Evolutionary conservation across 257 asterid genomes (phyloP).

Genomic region (Solanum gandarillasii): DNA sequence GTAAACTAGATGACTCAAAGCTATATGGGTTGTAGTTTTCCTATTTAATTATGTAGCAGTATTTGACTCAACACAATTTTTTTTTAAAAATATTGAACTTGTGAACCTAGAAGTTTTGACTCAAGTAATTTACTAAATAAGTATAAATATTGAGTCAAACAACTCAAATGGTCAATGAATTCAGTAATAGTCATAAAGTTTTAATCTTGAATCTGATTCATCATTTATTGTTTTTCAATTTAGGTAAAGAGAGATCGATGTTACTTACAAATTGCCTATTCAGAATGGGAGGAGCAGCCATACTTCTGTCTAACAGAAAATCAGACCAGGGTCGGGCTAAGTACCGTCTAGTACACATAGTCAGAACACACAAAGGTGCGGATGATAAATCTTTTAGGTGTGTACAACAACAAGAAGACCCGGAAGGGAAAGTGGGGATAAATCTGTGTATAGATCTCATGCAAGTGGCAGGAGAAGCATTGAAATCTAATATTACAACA

Average conservation of each 20-base stretch:
- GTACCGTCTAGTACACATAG: slow-evolving; percentile 33
- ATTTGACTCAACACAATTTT: neutral
- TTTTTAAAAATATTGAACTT: neutral
- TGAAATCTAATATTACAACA: slow-evolving; percentile 49
- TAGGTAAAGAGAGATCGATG: slow-evolving; percentile 21
- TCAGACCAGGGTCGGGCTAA: slow-evolving; percentile 15
- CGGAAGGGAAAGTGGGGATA: slow-evolving; percentile 39
- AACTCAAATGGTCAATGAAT: neutral
- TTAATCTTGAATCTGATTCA: accelerated
- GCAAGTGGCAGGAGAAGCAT: slow-evolving; percentile 50
- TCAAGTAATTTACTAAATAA: neutral
- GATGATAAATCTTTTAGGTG: slow-evolving; percentile 45
- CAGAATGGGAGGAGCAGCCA: slow-evolving; percentile 25
- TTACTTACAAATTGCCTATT: slow-evolving; percentile 19
- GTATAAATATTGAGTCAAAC: neutral
- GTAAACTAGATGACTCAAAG: neutral
- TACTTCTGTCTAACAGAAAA: slow-evolving; percentile 9
- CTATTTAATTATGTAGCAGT: neutral
- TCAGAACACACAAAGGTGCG: slow-evolving; percentile 42
- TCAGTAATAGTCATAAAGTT: neutral
- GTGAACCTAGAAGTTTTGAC: neutral
- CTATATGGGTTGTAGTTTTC: neutral
- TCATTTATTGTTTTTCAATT: neutral
- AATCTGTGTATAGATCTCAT: slow-evolving; percentile 41
- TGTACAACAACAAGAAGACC: slow-evolving; percentile 45